phyloP scores from a whole-genome alignment of 1,284 basidiomycete species.

The Moniliophthora roreri region DNA sequence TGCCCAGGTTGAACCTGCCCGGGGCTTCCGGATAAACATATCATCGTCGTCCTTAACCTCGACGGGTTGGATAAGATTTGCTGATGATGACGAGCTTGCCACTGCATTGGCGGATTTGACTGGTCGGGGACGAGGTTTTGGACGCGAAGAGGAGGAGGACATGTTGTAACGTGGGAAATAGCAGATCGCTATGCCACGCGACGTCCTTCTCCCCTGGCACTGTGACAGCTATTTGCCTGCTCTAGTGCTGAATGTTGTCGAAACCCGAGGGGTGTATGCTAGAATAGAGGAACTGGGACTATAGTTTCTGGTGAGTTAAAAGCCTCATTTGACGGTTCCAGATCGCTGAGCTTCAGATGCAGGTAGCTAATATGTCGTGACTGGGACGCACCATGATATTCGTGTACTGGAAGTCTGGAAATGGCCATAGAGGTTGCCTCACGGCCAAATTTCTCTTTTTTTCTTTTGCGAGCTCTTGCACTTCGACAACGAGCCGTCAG shows the following conservation, averaged over 20 bases:
- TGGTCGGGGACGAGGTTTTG: conserved; percentile 48
- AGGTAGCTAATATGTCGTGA: too few species aligned
- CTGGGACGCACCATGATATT: too few species aligned
- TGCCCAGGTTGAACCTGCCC: conserved; percentile 57
- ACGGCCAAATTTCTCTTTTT: too few species aligned
- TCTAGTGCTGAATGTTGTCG: too few species aligned
- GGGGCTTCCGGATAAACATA: conserved; percentile 62
- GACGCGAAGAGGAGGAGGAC: conserved; percentile 47
- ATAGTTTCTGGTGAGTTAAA: too few species aligned
- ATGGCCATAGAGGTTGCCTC: too few species aligned
- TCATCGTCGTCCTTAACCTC: conserved; percentile 56
- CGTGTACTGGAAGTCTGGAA: too few species aligned
- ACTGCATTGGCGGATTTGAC: conserved; percentile 17
- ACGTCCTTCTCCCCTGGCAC: background rate
- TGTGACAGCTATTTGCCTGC: too few species aligned
- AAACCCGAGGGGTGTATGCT: too few species aligned
- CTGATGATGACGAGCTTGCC: conserved; percentile 17
- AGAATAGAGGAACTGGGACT: too few species aligned
- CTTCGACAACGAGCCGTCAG: conserved; percentile 15
- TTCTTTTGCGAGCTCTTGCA: background rate
- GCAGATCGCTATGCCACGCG: background rate
- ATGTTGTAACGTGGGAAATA: conserved; percentile 8
- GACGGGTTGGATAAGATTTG: conserved; percentile 18
- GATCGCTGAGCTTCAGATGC: too few species aligned
- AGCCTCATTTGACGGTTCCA: too few species aligned